Percentiles rank a stretch among this genome's conserved stretches.
Evolutionary conservation across 192 early-diverging fungal genomes (phyloP).

Genomic region (Coemansia furcata): DNA sequence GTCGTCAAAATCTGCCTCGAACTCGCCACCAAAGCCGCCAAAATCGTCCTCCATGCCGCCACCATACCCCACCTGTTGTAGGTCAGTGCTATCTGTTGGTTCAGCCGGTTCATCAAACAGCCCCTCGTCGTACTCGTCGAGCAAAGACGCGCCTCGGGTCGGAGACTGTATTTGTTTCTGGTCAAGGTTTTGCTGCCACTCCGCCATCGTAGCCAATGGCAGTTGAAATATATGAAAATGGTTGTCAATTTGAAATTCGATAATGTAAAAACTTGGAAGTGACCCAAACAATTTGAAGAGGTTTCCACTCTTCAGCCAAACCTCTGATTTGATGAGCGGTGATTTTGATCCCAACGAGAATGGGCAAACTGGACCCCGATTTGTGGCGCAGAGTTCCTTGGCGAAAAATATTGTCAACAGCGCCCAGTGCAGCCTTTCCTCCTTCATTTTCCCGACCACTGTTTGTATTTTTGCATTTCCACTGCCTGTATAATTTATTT

Average conservation of each 20-base stretch:
- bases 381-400: background rate
- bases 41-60: constrained; percentile 4
- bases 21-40: constrained; percentile 21
- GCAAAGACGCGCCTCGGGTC: background rate
- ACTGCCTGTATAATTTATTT: background rate
- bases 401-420: background rate
- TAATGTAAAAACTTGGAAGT: background rate
- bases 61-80: background rate
- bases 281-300: too few species aligned
- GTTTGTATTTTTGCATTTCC: background rate
- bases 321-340: background rate
- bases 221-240: background rate
- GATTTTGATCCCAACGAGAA: background rate
- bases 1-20: constrained; percentile 22
- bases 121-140: background rate
- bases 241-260: background rate
- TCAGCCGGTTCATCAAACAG: background rate
- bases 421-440: background rate
- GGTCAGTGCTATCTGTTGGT: background rate
- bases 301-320: background rate
- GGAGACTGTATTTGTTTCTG: background rate
- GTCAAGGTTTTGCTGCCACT: constrained; percentile 1
- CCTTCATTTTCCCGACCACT: background rate
- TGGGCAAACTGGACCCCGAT: too few species aligned
- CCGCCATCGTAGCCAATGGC: constrained; percentile 4